phyloP scores from a whole-genome alignment of 805 yeast species.

The Saturnispora besseyi region DNA sequence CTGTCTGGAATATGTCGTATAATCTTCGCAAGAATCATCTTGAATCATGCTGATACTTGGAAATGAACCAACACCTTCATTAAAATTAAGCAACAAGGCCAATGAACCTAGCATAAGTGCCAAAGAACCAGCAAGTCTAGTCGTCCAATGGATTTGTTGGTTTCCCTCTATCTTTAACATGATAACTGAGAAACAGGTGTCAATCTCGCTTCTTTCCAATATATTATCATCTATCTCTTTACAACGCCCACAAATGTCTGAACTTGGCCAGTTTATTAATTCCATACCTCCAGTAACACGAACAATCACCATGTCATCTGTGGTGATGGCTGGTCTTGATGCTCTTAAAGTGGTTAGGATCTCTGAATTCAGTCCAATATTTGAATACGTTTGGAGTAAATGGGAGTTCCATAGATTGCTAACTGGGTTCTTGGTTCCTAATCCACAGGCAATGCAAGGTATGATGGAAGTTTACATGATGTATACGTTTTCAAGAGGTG shows the following conservation, averaged over 20 bases:
- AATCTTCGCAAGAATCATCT: slow-evolving; percentile 43
- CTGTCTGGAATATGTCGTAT: slow-evolving; percentile 47
- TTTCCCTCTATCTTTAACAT: neutral
- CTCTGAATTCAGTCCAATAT: slow-evolving; percentile 21
- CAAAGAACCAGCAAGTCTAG: neutral
- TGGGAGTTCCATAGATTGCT: slow-evolving; percentile 40
- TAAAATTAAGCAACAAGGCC: neutral
- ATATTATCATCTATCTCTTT: neutral
- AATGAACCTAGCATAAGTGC: neutral
- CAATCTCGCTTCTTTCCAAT: neutral
- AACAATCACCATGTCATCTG: slow-evolving; percentile 40
- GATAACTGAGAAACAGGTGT: neutral
- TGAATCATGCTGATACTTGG: neutral
- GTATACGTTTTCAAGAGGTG: slow-evolving; percentile 46
- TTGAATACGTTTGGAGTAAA: slow-evolving; percentile 25
- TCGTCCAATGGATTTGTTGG: neutral
- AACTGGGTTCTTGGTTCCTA: slow-evolving; percentile 40
- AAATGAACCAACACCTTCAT: neutral
- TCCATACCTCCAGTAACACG: slow-evolving; percentile 58
- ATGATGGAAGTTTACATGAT: slow-evolving; percentile 47
- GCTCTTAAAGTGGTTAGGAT: slow-evolving; percentile 25
- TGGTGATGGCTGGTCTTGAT: slow-evolving; percentile 34
- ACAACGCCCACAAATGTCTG: slow-evolving; percentile 22
- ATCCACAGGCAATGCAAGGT: slow-evolving; percentile 35
- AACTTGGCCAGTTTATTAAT: slow-evolving; percentile 29